These are phyloP conservation scores for Calonectria pauciramosa DNA, from an alignment of 2,329 filamentous ascomycete genomes.

Conservation along the genomic window DNA sequence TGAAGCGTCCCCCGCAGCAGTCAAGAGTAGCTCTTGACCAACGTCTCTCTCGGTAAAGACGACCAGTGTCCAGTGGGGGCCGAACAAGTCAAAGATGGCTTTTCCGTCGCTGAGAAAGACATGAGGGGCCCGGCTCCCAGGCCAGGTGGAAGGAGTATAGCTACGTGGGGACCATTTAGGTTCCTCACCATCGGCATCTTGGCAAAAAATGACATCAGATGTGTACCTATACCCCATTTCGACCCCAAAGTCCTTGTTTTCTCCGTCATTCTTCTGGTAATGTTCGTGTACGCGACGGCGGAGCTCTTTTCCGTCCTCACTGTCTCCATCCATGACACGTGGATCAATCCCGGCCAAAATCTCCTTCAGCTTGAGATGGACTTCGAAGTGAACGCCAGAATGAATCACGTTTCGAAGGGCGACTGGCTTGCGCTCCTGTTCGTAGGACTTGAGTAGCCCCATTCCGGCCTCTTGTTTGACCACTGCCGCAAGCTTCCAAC, in stretches of 20 bases:
- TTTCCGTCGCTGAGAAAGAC: too few species aligned
- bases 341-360: neutral
- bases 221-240: slow-evolving; percentile 38
- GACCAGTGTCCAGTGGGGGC: too few species aligned
- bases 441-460: slow-evolving; percentile 42
- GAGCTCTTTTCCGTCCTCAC: neutral
- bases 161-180: too few species aligned
- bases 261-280: slow-evolving; percentile 34
- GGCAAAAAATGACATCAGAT: too few species aligned
- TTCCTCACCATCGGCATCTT: too few species aligned
- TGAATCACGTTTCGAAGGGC: slow-evolving; percentile 32
- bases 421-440: slow-evolving; percentile 38
- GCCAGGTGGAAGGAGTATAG: too few species aligned
- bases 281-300: neutral
- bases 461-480: slow-evolving; percentile 29
- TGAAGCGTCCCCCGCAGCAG: too few species aligned
- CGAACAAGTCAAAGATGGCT: too few species aligned
- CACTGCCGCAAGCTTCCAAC: slow-evolving; percentile 51
- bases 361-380: neutral
- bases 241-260: slow-evolving; percentile 45
- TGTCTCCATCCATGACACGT: neutral
- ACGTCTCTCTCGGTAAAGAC: too few species aligned
- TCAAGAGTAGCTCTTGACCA: too few species aligned
- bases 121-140: too few species aligned
- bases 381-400: slow-evolving; percentile 18